Percentiles rank a stretch among this genome's conserved stretches.
Evolutionary conservation across 1,284 basidiomycete species (phyloP).

Genomic region (Leccinum subrobustum): DNA sequence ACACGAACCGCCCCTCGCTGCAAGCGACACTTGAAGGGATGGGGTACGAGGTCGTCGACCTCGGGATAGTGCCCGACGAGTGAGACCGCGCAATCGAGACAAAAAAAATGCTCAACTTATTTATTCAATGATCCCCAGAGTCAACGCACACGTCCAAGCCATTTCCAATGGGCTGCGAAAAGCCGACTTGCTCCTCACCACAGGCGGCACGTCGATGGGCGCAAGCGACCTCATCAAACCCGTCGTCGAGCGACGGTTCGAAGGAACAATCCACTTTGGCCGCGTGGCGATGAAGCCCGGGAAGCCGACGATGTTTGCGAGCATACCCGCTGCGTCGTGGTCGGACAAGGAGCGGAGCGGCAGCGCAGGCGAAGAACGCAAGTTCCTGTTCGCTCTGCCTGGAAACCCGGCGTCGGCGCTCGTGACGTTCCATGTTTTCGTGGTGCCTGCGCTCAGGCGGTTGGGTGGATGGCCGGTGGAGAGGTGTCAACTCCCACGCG

Average conservation of each 20-base stretch:
- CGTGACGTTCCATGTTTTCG: slow-evolving; percentile 87
- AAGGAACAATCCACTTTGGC: slow-evolving; percentile 79
- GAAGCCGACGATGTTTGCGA: slow-evolving; percentile 88
- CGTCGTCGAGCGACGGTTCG: slow-evolving; percentile 76
- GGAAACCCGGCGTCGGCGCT: slow-evolving; percentile 88
- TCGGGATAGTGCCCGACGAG: slow-evolving; percentile 80
- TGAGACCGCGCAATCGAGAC: slow-evolving; percentile 21
- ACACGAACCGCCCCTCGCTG: slow-evolving; percentile 83
- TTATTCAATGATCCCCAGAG: slow-evolving; percentile 35
- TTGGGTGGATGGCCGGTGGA: slow-evolving; percentile 65
- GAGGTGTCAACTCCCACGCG: slow-evolving; percentile 59
- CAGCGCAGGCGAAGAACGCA: slow-evolving; percentile 30
- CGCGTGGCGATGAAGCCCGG: slow-evolving; percentile 71
- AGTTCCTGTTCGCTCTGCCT: slow-evolving; percentile 79
- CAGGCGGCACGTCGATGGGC: slow-evolving; percentile 91
- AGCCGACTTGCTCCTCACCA: slow-evolving; percentile 79
- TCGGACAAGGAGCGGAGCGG: slow-evolving; percentile 11
- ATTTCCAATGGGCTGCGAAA: slow-evolving; percentile 55
- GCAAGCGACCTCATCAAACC: slow-evolving; percentile 85
- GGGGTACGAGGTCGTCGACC: slow-evolving; percentile 77
- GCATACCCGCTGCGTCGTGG: slow-evolving; percentile 44
- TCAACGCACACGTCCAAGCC: slow-evolving; percentile 59
- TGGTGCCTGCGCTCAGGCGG: slow-evolving; percentile 74
- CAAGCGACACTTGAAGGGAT: slow-evolving; percentile 66
- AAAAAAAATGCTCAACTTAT: not conserved